Percentiles rank a stretch among this genome's conserved stretches.
These are phyloP conservation scores for Carex pumila DNA, from an alignment of 176 grass and related monocot species.

Conservation along the genomic window DNA sequence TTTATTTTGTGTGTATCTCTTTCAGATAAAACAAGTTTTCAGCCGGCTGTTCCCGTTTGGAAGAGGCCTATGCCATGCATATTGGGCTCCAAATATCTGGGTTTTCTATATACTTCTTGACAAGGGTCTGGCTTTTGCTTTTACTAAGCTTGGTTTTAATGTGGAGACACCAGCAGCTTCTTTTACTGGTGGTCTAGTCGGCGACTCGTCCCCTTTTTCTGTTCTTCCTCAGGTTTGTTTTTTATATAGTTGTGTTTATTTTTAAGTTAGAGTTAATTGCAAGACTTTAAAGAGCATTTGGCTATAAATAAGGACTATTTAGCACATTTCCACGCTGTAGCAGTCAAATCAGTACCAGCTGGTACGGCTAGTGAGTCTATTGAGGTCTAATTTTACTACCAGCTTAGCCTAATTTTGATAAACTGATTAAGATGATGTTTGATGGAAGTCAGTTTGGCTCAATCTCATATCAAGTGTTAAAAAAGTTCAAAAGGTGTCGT, in stretches of 20 bases:
- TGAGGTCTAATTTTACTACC: too few relatives aligned
- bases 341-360: not conserved
- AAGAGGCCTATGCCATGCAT: constrained; percentile 85
- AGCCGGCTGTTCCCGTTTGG: constrained; percentile 89
- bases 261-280: not conserved
- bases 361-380: not conserved
- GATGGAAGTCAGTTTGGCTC: too few relatives aligned
- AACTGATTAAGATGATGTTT: too few relatives aligned
- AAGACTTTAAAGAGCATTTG: not conserved
- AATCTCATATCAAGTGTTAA: not conserved
- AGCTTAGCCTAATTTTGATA: too few relatives aligned
- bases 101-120: constrained; percentile 94
- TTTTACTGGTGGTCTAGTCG: constrained; percentile 79
- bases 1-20: constrained; percentile 3
- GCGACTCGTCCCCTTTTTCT: constrained; percentile 71
- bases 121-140: constrained; percentile 63
- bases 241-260: not conserved
- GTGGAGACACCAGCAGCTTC: constrained; percentile 71
- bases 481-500: not conserved
- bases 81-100: constrained; percentile 94
- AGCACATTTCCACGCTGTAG: not conserved
- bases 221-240: constrained; percentile 73
- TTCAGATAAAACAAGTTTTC: constrained; percentile 78
- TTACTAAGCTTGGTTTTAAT: constrained; percentile 61
- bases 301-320: not conserved